Base-by-base conservation (phyloP, 352 stramenopile genomes). In the Globisporangium paddicum region DNA sequence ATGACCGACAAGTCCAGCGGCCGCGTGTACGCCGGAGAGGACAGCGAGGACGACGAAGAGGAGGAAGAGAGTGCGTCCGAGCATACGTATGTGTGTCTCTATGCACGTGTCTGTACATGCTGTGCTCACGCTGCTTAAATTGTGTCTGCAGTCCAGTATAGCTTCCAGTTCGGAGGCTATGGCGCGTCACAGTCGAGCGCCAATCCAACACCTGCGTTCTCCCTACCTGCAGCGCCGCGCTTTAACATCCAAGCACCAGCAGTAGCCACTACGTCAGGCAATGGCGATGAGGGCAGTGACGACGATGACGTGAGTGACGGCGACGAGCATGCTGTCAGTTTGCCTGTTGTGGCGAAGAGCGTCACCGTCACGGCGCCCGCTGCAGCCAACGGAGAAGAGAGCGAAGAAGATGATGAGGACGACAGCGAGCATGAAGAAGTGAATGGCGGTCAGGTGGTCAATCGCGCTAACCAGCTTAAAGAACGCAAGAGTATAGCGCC, bases 21-120 rank as follows among this genome's bases (percentile, higher is more conserved):
- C 2, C 82, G 82, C 46, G 82, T 91, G 47, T 73, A 87, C 9
- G 79, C 77, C 50, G 82, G 82, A 44, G 82, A 91, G 68, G 82
- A 91, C 71, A 91, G 82, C 63, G 82, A 91, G 67, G 82, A 91
- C 61, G 79, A 87, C 19, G 77, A 89, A 8, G 78, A 89, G 50
- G 77, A 88, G n/a, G 63, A 71, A 70, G 72, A 53, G 56, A 55
- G 56, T 71, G 45, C 52, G 50, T 66, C 16, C 47, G 19, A n/a
- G n/a, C n/a, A n/a, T 34, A 9, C 30, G 21, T 55, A 45, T 16
- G 6, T 14, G 21, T 16, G 14, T 4, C 18, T 40, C 10, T 56
- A 14, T 23, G 23, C 26, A 18, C 23, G 8, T 28, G 16, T 18
- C 6, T 38, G 5, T 32, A 21, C 47, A 18, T 23, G 16, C 40